A percentile compares a stretch with the other conserved stretches of the same genome.
These are phyloP conservation scores for Candida odintsovae DNA, from an alignment of 805 yeast species.

Conservation along the genomic window DNA sequence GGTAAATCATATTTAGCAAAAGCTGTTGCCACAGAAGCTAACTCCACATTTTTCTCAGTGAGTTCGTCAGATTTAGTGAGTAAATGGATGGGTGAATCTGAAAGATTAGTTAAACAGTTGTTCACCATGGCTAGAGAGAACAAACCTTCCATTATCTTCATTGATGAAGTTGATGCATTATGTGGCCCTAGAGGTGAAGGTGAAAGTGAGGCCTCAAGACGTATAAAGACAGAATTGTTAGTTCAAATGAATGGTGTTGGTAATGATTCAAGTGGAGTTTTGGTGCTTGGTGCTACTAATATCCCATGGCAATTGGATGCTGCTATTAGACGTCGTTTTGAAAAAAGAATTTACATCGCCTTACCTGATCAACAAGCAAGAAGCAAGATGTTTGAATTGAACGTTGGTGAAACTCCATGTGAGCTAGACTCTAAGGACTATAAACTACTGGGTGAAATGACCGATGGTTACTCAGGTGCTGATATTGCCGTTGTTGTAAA, in stretches of 20 bases:
- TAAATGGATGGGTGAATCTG: constrained; percentile 99
- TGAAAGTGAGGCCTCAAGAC: constrained; percentile 91
- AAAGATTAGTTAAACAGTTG: constrained; percentile 89
- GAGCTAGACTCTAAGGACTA: constrained; percentile 67
- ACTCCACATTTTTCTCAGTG: constrained; percentile 92
- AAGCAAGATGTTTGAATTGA: constrained; percentile 87
- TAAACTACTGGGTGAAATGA: constrained; percentile 79
- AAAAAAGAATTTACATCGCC: constrained; percentile 89
- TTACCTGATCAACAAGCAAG: constrained; percentile 93
- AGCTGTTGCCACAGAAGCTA: constrained; percentile 98
- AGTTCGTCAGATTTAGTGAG: constrained; percentile 94
- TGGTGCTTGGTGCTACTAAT: constrained; percentile 95
- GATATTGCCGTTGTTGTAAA: constrained; percentile 95
- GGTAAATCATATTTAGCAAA: constrained; percentile 96
- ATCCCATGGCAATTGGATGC: constrained; percentile 99
- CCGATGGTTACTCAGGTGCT: constrained; percentile 96
- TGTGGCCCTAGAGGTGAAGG: constrained; percentile 99
- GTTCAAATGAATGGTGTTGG: constrained; percentile 99
- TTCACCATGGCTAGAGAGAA: constrained; percentile 95
- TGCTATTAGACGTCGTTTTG: constrained; percentile 95
- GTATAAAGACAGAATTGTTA: constrained; percentile 91
- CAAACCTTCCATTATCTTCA: constrained; percentile 92
- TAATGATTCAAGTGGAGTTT: constrained; percentile 84
- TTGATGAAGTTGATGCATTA: constrained; percentile 96
- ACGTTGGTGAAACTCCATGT: constrained; percentile 88